These are phyloP conservation scores for Cytospora leucostoma DNA, from an alignment of 2,329 filamentous ascomycete genomes.

Conservation along the genomic window DNA sequence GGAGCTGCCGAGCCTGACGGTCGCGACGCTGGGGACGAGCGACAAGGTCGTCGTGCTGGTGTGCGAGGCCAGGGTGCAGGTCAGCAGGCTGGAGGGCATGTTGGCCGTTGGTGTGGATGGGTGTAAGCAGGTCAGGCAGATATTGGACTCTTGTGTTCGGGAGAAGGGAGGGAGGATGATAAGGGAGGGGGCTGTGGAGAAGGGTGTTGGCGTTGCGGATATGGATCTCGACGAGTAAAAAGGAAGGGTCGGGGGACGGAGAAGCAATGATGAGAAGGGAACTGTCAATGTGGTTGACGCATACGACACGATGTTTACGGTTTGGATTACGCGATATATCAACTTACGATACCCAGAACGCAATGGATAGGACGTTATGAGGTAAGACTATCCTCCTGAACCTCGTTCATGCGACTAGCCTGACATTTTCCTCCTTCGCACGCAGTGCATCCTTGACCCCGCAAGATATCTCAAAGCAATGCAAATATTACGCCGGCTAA, in stretches of 20 bases:
- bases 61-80: conserved; percentile 87
- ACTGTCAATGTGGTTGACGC: conserved; percentile 26
- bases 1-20: conserved; percentile 85
- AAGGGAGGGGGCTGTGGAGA: conserved; percentile 54
- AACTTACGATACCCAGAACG: conserved; percentile 21
- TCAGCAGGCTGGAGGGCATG: conserved; percentile 84
- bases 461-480: neutral
- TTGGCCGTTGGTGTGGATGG: conserved; percentile 89
- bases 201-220: conserved; percentile 46
- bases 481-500: conserved; percentile 24
- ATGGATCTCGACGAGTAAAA: conserved; percentile 50
- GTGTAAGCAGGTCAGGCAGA: conserved; percentile 79
- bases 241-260: neutral
- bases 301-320: conserved; percentile 22
- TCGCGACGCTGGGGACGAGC: conserved; percentile 73
- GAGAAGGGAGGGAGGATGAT: conserved; percentile 68
- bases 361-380: neutral
- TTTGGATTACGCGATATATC: neutral
- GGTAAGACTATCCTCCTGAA: conserved; percentile 10
- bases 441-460: neutral
- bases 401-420: neutral
- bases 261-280: conserved; percentile 23
- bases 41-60: conserved; percentile 78
- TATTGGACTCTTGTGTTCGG: conserved; percentile 79
- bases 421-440: neutral